Base-by-base conservation (phyloP, 1,139 yeast species). In the Arxiozyma slooffiae region DNA sequence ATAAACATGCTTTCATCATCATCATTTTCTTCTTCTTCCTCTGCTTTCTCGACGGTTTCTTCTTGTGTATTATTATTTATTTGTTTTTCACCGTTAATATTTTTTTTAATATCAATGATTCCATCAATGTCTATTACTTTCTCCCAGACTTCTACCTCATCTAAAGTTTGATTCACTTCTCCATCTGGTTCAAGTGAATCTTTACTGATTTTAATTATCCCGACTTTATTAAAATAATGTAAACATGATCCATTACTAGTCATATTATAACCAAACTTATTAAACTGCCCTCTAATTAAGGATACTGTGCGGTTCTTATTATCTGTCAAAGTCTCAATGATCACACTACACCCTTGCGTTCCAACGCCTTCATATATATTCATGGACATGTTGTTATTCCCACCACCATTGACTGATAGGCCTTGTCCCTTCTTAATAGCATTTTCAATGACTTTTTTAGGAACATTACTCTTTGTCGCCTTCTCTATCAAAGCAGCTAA, bases 371-470 rank as follows among this genome's bases (percentile, higher is more conserved):
- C 98, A 67, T 90, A 92, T n/a, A 78, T 57, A 36, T 77, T 80
- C 39, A 38, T 39, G 17, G 74, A 67, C 47, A 77, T 81, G 24
- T 75, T 71, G 17, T 70, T 67, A 18, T 73, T 58, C 64, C 77
- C 57, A 26, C 77, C 57, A 26, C 74, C 68, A 8, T 67, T 68
- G 4, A 18, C 2, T 21, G 73, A 73, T 52, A 73, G 73, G 0
- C 95, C 95, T 0, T 82, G 73, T 5, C 95, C 97, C 63, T 97
- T 78, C 59, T 83, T 85, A 52, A 92, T 75, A 5, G 97, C 97
- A 61, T 77, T 80, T 50, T 89, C 96, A 56, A 92, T 81, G 51
- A 88, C 88, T 62, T 80, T 83, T 66, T 90, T 92, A 20, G 92
- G 78, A 38, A 92, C 86, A 61, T 86, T 88, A 63, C 81, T 73